Percentiles rank a stretch among this genome's conserved stretches.
These are phyloP conservation scores for Phytopythium oedochilum DNA, from an alignment of 352 stramenopile genomes.

Conservation along the genomic window DNA sequence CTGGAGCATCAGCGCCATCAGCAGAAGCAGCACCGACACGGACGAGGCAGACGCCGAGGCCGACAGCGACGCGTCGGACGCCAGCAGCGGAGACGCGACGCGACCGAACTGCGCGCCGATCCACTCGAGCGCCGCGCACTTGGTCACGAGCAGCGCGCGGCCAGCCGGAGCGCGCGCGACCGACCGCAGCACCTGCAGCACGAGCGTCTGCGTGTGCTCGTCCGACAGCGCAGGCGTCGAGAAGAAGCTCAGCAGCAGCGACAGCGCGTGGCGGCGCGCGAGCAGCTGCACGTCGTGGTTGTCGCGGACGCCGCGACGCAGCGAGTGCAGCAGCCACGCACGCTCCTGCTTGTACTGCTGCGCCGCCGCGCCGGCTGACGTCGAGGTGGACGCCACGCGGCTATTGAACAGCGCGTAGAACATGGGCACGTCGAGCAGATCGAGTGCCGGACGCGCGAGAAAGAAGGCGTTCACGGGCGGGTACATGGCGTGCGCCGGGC, in stretches of 20 bases:
- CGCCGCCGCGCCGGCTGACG: not conserved
- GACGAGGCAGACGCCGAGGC: constrained; percentile 12
- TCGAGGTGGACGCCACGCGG: constrained; percentile 27
- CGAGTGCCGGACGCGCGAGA: constrained; percentile 67
- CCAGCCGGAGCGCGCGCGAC: constrained; percentile 46
- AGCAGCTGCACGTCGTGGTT: constrained; percentile 68
- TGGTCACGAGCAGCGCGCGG: constrained; percentile 51
- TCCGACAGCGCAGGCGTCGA: constrained; percentile 60
- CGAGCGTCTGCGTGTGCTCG: constrained; percentile 68
- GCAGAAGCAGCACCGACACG: constrained; percentile 24
- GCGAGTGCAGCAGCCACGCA: constrained; percentile 74
- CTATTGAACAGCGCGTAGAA: constrained; percentile 89
- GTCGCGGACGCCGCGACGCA: constrained; percentile 61
- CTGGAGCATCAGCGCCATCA: constrained; percentile 34
- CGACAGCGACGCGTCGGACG: constrained; percentile 3
- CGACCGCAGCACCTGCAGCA: constrained; percentile 52
- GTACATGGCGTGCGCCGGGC: constrained; percentile 71
- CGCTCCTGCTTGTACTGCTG: constrained; percentile 67
- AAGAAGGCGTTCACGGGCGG: constrained; percentile 83
- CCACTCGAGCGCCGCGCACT: constrained; percentile 65
- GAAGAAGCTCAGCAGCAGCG: constrained; percentile 83
- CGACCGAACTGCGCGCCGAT: constrained; percentile 31
- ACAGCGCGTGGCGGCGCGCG: constrained; percentile 71
- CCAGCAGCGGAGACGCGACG: constrained; percentile 1
- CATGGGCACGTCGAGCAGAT: constrained; percentile 82